These are phyloP conservation scores for Taphrina communis DNA, from an alignment of 1,139 yeast genomes.

Conservation along the genomic window DNA sequence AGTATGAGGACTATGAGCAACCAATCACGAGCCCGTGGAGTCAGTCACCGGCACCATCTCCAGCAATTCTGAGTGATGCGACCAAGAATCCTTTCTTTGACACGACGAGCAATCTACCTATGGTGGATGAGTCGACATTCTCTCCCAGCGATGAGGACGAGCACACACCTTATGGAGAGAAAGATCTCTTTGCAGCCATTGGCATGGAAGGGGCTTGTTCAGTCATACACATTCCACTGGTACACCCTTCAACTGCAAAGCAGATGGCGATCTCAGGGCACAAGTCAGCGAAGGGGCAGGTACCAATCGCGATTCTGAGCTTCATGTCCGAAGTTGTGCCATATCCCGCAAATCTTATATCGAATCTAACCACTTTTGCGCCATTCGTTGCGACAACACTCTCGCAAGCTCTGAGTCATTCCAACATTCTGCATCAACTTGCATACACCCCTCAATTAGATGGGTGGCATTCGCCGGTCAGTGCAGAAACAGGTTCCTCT, in stretches of 20 bases:
- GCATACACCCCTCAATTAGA: constrained; percentile 40
- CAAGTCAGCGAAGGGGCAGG: constrained; percentile 43
- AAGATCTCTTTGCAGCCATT: constrained; percentile 29
- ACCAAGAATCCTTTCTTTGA: constrained; percentile 49
- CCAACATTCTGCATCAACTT: constrained; percentile 47
- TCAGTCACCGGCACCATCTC: constrained; percentile 52
- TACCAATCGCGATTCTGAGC: constrained; percentile 52
- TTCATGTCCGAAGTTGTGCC: constrained; percentile 51
- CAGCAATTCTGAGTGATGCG: constrained; percentile 49
- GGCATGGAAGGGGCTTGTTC: constrained; percentile 51
- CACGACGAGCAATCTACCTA: constrained; percentile 44
- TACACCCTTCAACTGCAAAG: constrained; percentile 46
- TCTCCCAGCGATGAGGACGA: constrained; percentile 30
- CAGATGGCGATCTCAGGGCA: constrained; percentile 40
- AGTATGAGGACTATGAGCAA: constrained; percentile 50
- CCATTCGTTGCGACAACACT: constrained; percentile 52
- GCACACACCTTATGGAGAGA: constrained; percentile 34
- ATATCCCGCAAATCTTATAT: constrained; percentile 49
- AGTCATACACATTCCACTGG: constrained; percentile 50
- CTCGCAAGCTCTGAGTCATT: constrained; percentile 50
- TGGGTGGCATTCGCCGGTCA: constrained; percentile 24
- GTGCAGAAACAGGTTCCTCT: constrained; percentile 26
- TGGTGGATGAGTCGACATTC: constrained; percentile 36
- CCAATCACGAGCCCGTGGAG: constrained; percentile 51
- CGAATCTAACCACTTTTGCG: constrained; percentile 48